phyloP scores from a whole-genome alignment of 2,329 filamentous ascomycete species.

The Epichloe hybrida region DNA sequence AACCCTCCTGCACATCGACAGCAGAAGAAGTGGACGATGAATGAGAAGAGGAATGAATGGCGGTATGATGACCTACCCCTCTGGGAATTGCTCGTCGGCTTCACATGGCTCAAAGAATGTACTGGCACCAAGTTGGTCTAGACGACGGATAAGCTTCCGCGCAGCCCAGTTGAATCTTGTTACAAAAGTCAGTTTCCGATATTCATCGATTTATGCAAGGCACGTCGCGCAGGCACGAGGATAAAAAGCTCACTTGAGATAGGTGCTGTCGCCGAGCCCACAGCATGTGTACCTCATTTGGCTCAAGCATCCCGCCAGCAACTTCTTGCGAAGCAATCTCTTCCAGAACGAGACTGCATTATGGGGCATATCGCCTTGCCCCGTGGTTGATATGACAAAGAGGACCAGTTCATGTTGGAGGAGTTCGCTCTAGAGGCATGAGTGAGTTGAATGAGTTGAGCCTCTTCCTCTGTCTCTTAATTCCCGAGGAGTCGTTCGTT shows the following conservation, averaged over 20 bases:
- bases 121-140: conserved; percentile 69
- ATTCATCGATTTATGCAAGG: neutral
- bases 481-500: neutral
- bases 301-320: conserved; percentile 56
- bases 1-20: neutral
- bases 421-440: conserved; percentile 32
- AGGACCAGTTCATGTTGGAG: conserved; percentile 47
- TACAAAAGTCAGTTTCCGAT: neutral
- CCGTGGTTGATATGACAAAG: conserved; percentile 81
- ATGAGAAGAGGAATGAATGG: conserved; percentile 14
- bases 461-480: neutral
- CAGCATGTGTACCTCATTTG: conserved; percentile 69
- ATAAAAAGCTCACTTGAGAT: conserved; percentile 54
- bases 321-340: conserved; percentile 62
- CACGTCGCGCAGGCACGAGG: neutral
- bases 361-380: conserved; percentile 81
- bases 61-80: conserved; percentile 46
- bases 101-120: conserved; percentile 70
- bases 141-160: conserved; percentile 71
- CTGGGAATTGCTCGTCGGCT: conserved; percentile 84
- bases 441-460: neutral
- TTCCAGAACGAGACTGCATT: conserved; percentile 80
- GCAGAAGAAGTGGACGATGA: neutral
- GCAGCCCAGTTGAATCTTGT: conserved; percentile 82
- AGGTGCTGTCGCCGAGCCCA: conserved; percentile 88